Conservation (phyloP, 345 rosid genomes). For the Carallia brachiata region DNA sequence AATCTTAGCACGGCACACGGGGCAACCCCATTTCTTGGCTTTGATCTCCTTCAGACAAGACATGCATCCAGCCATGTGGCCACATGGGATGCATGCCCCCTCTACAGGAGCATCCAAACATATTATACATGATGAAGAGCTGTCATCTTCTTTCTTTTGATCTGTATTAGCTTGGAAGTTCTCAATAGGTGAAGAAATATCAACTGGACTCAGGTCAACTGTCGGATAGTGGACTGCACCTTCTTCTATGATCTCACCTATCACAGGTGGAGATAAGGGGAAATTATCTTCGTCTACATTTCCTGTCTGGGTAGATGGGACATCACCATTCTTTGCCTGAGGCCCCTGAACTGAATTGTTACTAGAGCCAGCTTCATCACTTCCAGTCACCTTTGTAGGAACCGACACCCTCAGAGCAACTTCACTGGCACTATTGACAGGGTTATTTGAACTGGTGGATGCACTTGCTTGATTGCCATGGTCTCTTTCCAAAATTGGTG, state of each 20-base stretch:
- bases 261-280: conserved; percentile 67
- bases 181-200: conserved; percentile 34
- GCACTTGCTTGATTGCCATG: conserved; percentile 40
- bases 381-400: conserved; percentile 36
- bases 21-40: conserved; percentile 90
- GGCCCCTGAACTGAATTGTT: conserved; percentile 18
- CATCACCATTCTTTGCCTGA: conserved; percentile 13
- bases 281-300: conserved; percentile 28
- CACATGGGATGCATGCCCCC: conserved; percentile 97
- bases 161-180: conserved; percentile 19
- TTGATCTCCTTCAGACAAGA: conserved; percentile 82
- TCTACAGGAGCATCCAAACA: conserved; percentile 94
- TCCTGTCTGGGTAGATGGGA: conserved; percentile 13
- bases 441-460: conserved; percentile 37
- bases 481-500: conserved; percentile 33
- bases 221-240: conserved; percentile 80
- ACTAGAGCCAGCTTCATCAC: conserved; percentile 22
- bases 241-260: conserved; percentile 43
- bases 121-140: conserved; percentile 52
- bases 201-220: conserved; percentile 61
- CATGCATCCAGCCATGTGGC: conserved; percentile 97
- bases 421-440: conserved; percentile 16
- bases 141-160: conserved; percentile 49
- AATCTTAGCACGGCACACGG: conserved; percentile 86
- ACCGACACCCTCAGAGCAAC: conserved; percentile 11